Conservation (phyloP, 176 grass and related monocot genomes). For the Phoenix dactylifera region DNA sequence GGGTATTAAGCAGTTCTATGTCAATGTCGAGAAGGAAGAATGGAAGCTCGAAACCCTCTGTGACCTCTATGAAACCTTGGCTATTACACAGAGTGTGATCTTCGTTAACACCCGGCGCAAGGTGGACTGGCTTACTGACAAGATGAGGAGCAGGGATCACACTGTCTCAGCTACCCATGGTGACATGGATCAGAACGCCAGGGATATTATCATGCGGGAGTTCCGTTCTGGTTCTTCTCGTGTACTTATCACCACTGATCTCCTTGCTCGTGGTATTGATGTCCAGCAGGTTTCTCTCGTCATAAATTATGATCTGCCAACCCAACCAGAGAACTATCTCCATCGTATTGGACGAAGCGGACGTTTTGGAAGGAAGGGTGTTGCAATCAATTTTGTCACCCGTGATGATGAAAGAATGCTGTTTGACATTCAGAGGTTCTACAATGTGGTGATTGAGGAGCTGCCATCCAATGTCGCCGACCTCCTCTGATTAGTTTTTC, state of each 20-base stretch:
- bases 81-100: conserved; percentile 14
- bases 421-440: conserved; percentile 10
- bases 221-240: background rate
- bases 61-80: conserved; percentile 16
- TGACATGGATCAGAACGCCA: background rate
- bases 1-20: conserved; percentile 14
- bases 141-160: conserved; percentile 11
- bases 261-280: conserved; percentile 3
- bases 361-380: conserved; percentile 6
- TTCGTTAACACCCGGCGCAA: conserved; percentile 13
- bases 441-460: background rate
- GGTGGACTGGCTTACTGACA: conserved; percentile 17
- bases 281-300: conserved; percentile 9
- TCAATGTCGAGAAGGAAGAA: conserved; percentile 16
- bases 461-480: conserved; percentile 5
- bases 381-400: conserved; percentile 9
- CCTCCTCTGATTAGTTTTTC: background rate
- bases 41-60: conserved; percentile 12
- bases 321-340: conserved; percentile 11
- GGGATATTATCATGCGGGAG: background rate
- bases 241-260: conserved; percentile 15
- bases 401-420: conserved; percentile 11
- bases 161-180: conserved; percentile 6
- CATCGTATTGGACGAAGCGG: conserved; percentile 15
- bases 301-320: conserved; percentile 19